Conservation (phyloP, 495 filamentous ascomycete genomes). For the Hypomontagnella monticulosa region DNA sequence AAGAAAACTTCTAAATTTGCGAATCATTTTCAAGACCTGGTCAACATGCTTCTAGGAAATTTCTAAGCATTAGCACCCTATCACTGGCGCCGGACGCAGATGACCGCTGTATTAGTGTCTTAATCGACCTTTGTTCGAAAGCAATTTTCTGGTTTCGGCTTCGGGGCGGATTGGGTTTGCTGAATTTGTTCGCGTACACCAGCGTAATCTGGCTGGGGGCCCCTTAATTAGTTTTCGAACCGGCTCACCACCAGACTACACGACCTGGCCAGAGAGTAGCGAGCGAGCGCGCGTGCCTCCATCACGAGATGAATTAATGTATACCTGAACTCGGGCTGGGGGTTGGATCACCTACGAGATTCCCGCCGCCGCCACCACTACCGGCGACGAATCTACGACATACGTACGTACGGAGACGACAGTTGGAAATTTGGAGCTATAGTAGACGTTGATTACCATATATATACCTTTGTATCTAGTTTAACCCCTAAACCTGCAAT, state of each 20-base stretch:
- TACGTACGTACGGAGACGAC: constrained; percentile 19
- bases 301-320: constrained; percentile 38
- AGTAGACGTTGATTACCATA: constrained; percentile 37
- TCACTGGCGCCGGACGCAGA: constrained; percentile 43
- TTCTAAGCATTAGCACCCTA: constrained; percentile 26
- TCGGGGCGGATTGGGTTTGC: constrained; percentile 13
- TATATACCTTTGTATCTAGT: constrained; percentile 41
- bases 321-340: constrained; percentile 18
- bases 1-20: constrained; percentile 75
- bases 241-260: constrained; percentile 24
- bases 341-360: constrained; percentile 11
- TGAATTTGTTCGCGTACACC: constrained; percentile 24
- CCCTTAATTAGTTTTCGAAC: constrained; percentile 29
- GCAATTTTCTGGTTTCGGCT: constrained; percentile 32
- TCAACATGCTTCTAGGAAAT: constrained; percentile 23
- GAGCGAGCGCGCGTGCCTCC: constrained; percentile 9
- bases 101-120: constrained; percentile 34
- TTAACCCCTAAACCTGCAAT: constrained; percentile 26
- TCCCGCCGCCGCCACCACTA: constrained; percentile 9
- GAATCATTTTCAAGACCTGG: constrained; percentile 22
- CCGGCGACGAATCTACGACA: constrained; percentile 23
- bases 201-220: constrained; percentile 5
- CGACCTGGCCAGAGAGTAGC: constrained; percentile 23
- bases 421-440: constrained; percentile 23
- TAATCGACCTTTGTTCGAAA: constrained; percentile 27